Percentiles rank a stretch among this genome's conserved stretches.
Evolutionary conservation across 805 yeast species (phyloP).

Genomic region (Barnettozyma populi): DNA sequence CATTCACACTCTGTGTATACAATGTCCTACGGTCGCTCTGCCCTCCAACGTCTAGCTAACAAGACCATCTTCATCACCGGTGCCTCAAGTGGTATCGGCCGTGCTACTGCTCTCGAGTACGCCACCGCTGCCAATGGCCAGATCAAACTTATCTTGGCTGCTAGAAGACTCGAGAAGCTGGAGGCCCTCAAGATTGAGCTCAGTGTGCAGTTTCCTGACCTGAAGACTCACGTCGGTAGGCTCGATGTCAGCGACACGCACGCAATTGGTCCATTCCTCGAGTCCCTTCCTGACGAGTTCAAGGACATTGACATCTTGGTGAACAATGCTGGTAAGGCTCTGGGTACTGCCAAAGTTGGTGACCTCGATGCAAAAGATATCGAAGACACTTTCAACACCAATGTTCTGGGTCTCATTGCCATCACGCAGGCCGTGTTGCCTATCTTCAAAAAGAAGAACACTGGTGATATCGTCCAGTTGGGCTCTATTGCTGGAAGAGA

Average conservation of each 20-base stretch:
- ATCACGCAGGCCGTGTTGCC: constrained; percentile 77
- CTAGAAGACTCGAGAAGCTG: constrained; percentile 67
- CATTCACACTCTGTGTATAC: neutral
- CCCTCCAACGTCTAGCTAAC: constrained; percentile 75
- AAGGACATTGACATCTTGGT: constrained; percentile 60
- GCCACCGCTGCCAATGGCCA: constrained; percentile 74
- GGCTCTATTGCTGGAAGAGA: constrained; percentile 81
- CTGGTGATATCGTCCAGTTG: constrained; percentile 68
- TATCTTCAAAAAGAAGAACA: constrained; percentile 60
- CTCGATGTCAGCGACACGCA: constrained; percentile 56
- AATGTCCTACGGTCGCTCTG: constrained; percentile 65
- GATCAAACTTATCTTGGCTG: constrained; percentile 65
- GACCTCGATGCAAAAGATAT: constrained; percentile 58
- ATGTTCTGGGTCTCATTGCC: constrained; percentile 79
- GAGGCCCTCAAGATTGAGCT: constrained; percentile 45
- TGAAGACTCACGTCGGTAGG: constrained; percentile 39
- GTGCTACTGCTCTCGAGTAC: constrained; percentile 82
- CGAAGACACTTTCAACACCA: constrained; percentile 74
- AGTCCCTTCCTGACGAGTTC: constrained; percentile 51
- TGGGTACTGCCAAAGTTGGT: constrained; percentile 77
- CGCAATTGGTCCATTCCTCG: constrained; percentile 47
- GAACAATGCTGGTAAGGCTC: constrained; percentile 77
- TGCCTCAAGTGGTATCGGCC: constrained; percentile 94
- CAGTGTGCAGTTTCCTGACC: constrained; percentile 38
- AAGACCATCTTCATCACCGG: constrained; percentile 85